Conservation (phyloP, 1,284 basidiomycete species). For the Cryptococcus deneoformans region DNA sequence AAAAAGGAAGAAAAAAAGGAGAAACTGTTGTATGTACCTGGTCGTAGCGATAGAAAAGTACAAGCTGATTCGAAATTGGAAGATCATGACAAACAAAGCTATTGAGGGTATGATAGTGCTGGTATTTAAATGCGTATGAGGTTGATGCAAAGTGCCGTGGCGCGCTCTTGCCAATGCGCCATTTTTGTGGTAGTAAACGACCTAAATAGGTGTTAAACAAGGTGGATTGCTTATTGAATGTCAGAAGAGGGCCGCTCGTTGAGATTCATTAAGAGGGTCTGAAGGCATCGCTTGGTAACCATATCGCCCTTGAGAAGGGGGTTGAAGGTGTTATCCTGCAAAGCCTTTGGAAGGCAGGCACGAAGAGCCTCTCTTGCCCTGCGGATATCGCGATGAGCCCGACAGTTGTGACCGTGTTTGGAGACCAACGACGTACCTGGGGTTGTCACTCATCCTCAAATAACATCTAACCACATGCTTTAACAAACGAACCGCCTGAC, state of each 20-base stretch:
- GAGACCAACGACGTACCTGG: conserved; percentile 60
- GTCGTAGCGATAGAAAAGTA: no score
- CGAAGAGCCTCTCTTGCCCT: conserved; percentile 94
- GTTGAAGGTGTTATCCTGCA: conserved; percentile 92
- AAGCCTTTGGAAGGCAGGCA: conserved; percentile 94
- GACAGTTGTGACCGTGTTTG: neutral
- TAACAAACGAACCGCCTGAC: conserved; percentile 90
- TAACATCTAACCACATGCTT: conserved; percentile 99
- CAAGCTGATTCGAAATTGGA: no score
- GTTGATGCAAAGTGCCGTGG: no score
- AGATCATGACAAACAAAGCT: no score
- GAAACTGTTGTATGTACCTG: no score
- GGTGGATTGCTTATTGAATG: neutral
- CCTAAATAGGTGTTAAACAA: neutral
- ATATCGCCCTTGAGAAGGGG: conserved; percentile 91
- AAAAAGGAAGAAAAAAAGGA: no score
- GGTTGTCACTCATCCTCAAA: conserved; percentile 90
- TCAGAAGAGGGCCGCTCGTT: conserved; percentile 24
- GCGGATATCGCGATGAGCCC: neutral
- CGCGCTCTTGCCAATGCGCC: no score
- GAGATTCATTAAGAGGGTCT: conserved; percentile 90
- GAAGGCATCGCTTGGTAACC: conserved; percentile 94
- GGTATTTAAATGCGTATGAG: no score
- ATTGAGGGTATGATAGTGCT: no score
- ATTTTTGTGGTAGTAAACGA: neutral